Evolutionary conservation across 1,284 basidiomycete genomes (phyloP), one percentile per base, ranked within the genome.

Genomic region (Heliocybe sulcata): DNA sequence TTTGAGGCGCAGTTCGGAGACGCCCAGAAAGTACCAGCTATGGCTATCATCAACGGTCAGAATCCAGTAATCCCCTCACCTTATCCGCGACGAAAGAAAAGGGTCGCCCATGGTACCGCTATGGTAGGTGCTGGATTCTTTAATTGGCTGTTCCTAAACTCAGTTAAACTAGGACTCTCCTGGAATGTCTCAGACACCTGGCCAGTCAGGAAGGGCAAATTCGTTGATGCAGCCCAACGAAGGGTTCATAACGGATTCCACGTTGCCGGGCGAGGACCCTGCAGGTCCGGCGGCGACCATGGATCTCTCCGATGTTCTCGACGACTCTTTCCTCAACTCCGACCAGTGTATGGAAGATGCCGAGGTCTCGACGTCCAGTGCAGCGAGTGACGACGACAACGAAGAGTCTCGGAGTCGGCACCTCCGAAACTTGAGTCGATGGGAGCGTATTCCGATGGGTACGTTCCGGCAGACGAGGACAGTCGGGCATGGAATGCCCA

Each of bases 241-340:
- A 10, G 51, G 16, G 29, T 35, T 35, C 29, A 6, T 35, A 27
- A 52, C 51, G 51, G 51, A 52, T 27, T 52, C 51, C 10, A 23
- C 56, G 31, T 51, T 45, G 16, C 45, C 54, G 4, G 29, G 33
- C 19, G 48, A 47, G 12, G 27, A 31, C 8, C 25, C 42, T 16
- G 23, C 12, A 16, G 23, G 14, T 16, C 71, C 72, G 45, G 68
- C 77, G n/a, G 77, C 81, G 56, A 72, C 80, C 9, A 84, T 91
- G 51, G 77, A 82, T 54, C 75, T 91, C n/a, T 81, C 89, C 61
- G 88, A 92, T 60, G 87, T 92, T n/a, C 73, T 92, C 33, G 86
- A 92, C 57, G 73, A 83, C 0, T 82, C 87, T 0, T 80, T 88
- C 67, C 72, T 91, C 14, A 80, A 82, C 59, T 72, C 77, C 3